Evolutionary conservation across 768 basidiomycete species (phyloP).

Genomic region (Serendipita sp.): DNA sequence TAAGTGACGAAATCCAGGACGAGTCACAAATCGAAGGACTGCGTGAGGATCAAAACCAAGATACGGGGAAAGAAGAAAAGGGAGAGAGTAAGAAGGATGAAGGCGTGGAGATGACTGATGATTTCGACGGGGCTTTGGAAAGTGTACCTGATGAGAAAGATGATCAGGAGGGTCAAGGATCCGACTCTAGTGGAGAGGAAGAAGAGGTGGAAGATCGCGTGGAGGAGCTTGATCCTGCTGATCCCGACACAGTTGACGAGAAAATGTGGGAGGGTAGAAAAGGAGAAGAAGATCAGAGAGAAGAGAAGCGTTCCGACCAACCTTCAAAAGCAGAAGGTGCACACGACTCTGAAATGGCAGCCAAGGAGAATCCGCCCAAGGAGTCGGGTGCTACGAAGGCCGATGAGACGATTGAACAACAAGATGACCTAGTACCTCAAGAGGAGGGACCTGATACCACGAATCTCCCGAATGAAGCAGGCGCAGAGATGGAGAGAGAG

Average conservation of each 20-base stretch:
- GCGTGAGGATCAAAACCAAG: conserved; percentile 31
- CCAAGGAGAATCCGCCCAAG: conserved; percentile 48
- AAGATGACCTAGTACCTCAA: conserved; percentile 6
- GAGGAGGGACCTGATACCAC: conserved; percentile 32
- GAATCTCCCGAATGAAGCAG: conserved; percentile 24
- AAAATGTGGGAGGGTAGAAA: conserved; percentile 91
- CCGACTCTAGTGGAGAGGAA: conserved; percentile 28
- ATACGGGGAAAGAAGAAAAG: conserved; percentile 29
- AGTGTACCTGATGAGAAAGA: conserved; percentile 45
- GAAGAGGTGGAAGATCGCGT: conserved; percentile 68
- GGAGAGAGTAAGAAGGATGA: conserved; percentile 23
- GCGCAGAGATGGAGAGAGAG: conserved; percentile 51
- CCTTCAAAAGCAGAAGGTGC: conserved; percentile 30
- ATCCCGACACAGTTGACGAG: conserved; percentile 79
- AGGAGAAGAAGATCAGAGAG: conserved; percentile 31
- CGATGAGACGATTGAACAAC: conserved; percentile 17
- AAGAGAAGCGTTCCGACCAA: background rate
- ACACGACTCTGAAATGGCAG: conserved; percentile 50
- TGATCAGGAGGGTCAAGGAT: conserved; percentile 33
- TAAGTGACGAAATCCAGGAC: conserved; percentile 88
- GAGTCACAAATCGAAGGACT: conserved; percentile 94
- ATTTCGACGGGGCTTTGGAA: conserved; percentile 75
- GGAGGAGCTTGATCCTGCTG: conserved; percentile 64
- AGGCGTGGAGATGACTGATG: conserved; percentile 71
- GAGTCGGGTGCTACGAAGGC: conserved; percentile 18